Evolutionary conservation across 208 protist species (phyloP).

Genomic region (Blechomonas ayalai): DNA sequence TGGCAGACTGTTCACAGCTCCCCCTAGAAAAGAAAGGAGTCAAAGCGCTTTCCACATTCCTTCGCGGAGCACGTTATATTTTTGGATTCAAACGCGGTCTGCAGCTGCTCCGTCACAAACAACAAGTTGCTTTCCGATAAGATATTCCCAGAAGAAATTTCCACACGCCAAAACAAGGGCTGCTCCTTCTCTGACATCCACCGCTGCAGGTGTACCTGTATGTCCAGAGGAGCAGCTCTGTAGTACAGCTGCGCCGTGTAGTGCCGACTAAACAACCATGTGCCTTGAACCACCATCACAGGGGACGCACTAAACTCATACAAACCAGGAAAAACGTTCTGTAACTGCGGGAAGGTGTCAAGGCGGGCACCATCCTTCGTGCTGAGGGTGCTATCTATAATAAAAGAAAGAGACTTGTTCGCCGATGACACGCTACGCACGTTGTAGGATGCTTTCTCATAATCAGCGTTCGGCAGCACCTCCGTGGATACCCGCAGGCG

Average conservation of each 20-base stretch:
- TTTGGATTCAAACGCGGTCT: slow-evolving; percentile 9
- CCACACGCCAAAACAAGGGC: slow-evolving; percentile 41
- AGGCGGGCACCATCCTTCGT: slow-evolving; percentile 58
- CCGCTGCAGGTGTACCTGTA: slow-evolving; percentile 39
- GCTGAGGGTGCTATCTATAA: slow-evolving; percentile 44
- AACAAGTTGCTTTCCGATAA: slow-evolving; percentile 34
- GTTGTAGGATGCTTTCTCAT: slow-evolving; percentile 51
- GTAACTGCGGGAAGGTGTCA: slow-evolving; percentile 52
- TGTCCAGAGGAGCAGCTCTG: slow-evolving; percentile 39
- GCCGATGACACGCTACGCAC: slow-evolving; percentile 25
- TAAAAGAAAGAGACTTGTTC: slow-evolving; percentile 30
- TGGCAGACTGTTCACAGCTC: too few relatives aligned
- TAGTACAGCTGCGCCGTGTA: slow-evolving; percentile 47
- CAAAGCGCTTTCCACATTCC: slow-evolving; percentile 4
- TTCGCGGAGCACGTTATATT: slow-evolving; percentile 1
- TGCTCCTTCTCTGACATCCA: slow-evolving; percentile 19
- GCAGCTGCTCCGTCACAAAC: slow-evolving; percentile 22
- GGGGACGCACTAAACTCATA: slow-evolving; percentile 19
- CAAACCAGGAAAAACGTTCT: slow-evolving; percentile 73
- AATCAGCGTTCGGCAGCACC: slow-evolving; percentile 76
- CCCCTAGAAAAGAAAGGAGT: too few relatives aligned
- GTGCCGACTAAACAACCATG: too few relatives aligned
- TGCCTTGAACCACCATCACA: slow-evolving; percentile 10
- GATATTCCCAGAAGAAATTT: slow-evolving; percentile 33
- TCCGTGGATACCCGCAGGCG: slow-evolving; percentile 61